Conservation (phyloP, 129 eudicot species). For the Scalesia atractyloides region DNA sequence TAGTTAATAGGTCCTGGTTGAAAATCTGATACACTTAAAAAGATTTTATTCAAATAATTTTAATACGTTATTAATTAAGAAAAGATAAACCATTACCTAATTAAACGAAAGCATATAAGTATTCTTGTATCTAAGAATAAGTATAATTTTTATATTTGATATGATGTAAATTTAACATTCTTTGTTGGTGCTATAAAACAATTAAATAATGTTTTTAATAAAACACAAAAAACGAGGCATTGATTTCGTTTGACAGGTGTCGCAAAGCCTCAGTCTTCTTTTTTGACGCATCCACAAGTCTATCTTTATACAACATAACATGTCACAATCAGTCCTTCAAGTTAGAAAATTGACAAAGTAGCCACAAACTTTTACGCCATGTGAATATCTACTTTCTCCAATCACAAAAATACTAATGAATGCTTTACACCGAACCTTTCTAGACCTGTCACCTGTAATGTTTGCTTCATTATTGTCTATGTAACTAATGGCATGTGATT, state of each 20-base stretch:
- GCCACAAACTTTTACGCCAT: constrained; percentile 5
- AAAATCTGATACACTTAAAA: not conserved
- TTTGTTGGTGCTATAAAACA: too few species aligned
- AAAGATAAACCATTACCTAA: too few species aligned
- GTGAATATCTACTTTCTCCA: constrained; percentile 19
- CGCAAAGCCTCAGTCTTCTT: constrained; percentile 17
- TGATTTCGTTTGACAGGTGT: constrained; percentile 15
- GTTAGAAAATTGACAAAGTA: constrained; percentile 1
- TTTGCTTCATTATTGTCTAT: not conserved
- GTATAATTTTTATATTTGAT: too few species aligned
- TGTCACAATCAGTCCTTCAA: constrained; percentile 4
- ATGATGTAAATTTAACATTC: too few species aligned
- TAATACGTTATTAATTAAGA: too few species aligned
- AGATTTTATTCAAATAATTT: too few species aligned
- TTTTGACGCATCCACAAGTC: not conserved
- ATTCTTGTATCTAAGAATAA: too few species aligned
- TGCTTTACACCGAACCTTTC: not conserved
- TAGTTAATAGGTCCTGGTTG: not conserved
- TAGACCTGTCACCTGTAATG: constrained; percentile 6
- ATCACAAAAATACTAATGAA: constrained; percentile 4
- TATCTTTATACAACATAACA: not conserved
- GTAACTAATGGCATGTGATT: constrained; percentile 12
- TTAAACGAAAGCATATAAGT: too few species aligned
- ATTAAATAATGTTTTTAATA: not conserved
- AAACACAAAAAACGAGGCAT: not conserved